phyloP scores from a whole-genome alignment of 805 yeast genomes.

The Wickerhamiella spandovensis region DNA sequence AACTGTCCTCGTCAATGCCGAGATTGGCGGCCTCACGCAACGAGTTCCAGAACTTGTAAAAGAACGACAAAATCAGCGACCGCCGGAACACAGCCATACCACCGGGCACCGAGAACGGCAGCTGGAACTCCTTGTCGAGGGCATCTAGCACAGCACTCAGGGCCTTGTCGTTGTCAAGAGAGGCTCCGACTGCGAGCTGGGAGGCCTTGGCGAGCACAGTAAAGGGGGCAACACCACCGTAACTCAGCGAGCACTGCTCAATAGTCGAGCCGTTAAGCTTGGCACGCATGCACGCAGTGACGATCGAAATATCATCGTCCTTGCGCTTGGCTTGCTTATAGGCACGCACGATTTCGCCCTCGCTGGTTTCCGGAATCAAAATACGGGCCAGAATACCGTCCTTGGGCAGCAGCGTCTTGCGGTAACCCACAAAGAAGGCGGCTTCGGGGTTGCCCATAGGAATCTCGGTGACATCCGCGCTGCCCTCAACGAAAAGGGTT shows the following conservation, averaged over 20 bases:
- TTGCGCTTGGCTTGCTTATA: constrained; percentile 37
- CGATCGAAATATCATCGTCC: constrained; percentile 39
- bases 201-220: constrained; percentile 30
- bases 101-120: constrained; percentile 35
- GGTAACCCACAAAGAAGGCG: constrained; percentile 32
- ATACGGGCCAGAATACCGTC: constrained; percentile 27
- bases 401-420: constrained; percentile 30
- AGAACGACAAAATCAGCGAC: constrained; percentile 33
- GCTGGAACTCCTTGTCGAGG: constrained; percentile 28
- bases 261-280: constrained; percentile 10
- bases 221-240: constrained; percentile 38
- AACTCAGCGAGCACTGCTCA: constrained; percentile 26
- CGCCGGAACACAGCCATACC: constrained; percentile 36
- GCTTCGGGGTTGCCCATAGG: constrained; percentile 26
- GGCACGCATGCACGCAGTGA: constrained; percentile 30
- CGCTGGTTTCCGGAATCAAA: constrained; percentile 29
- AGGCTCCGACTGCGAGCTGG: constrained; percentile 16
- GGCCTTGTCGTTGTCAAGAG: constrained; percentile 8
- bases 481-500: constrained; percentile 25
- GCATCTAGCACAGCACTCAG: constrained; percentile 5
- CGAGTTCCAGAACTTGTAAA: constrained; percentile 31
- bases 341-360: constrained; percentile 28
- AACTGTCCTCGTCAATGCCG: constrained; percentile 21
- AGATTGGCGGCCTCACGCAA: constrained; percentile 15
- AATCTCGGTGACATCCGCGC: constrained; percentile 19